phyloP scores from a whole-genome alignment of 495 filamentous ascomycete species.

The Penicillium pancosmium region DNA sequence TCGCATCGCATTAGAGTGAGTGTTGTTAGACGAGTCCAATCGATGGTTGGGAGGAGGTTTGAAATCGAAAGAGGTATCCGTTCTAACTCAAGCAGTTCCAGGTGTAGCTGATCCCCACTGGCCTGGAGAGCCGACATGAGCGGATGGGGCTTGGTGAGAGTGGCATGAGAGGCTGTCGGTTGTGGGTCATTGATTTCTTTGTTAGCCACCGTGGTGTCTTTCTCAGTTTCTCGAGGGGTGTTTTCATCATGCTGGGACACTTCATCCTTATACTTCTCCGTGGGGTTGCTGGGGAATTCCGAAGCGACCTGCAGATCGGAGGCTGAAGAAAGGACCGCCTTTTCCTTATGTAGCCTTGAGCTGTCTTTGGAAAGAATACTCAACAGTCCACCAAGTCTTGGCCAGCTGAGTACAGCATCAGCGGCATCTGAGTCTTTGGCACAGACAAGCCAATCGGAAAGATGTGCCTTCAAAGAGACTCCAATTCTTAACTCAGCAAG shows the following conservation, averaged over 20 bases:
- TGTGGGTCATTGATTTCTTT: conserved; percentile 1
- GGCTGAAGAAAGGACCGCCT: neutral
- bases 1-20: conserved; percentile 82
- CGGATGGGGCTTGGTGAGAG: conserved; percentile 8
- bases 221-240: neutral
- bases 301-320: neutral
- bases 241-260: neutral
- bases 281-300: neutral
- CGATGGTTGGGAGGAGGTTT: conserved; percentile 69
- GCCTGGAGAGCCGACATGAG: conserved; percentile 4
- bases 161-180: neutral
- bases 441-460: conserved; percentile 56
- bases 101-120: conserved; percentile 48
- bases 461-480: conserved; percentile 63
- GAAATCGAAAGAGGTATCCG: conserved; percentile 73
- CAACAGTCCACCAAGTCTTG: conserved; percentile 67
- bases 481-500: conserved; percentile 81
- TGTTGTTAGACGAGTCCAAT: conserved; percentile 77
- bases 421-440: conserved; percentile 39
- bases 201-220: neutral
- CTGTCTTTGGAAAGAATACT: conserved; percentile 65
- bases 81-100: conserved; percentile 82
- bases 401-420: conserved; percentile 40
- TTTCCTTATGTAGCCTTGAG: neutral
- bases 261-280: neutral